Percentiles rank a stretch among this genome's conserved stretches.
Conservation (phyloP, 805 yeast genomes). For the Saccharomyces paradoxus region DNA sequence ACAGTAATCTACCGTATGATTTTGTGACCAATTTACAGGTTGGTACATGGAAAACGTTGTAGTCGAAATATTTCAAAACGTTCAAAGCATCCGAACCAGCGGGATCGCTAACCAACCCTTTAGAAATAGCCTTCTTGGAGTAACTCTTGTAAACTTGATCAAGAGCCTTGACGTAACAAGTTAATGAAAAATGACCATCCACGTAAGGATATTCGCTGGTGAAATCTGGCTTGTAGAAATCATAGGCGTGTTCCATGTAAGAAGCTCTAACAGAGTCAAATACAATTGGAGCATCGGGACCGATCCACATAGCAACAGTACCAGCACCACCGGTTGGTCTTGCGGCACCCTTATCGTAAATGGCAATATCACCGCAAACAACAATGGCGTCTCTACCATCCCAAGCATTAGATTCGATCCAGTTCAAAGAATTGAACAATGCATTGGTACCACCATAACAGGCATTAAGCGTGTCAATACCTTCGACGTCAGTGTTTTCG, state of each 20-base stretch:
- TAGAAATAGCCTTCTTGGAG: constrained; percentile 61
- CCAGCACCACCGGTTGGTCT: constrained; percentile 99
- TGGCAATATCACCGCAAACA: constrained; percentile 95
- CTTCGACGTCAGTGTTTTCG: constrained; percentile 86
- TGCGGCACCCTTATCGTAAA: constrained; percentile 94
- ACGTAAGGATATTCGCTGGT: constrained; percentile 94
- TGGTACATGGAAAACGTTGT: constrained; percentile 95
- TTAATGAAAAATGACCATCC: constrained; percentile 91
- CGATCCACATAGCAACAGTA: constrained; percentile 85
- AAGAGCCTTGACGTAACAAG: constrained; percentile 89
- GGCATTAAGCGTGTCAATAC: constrained; percentile 91
- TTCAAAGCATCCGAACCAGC: constrained; percentile 53
- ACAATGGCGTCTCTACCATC: constrained; percentile 97
- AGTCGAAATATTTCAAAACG: constrained; percentile 70
- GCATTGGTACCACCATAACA: constrained; percentile 99
- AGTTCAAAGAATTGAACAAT: constrained; percentile 83
- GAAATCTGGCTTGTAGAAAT: constrained; percentile 96
- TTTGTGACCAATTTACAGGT: constrained; percentile 91
- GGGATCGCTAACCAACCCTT: constrained; percentile 37
- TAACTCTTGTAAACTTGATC: constrained; percentile 80
- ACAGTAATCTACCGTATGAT: constrained; percentile 84
- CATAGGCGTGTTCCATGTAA: constrained; percentile 94
- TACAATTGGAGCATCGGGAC: constrained; percentile 96
- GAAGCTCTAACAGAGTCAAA: constrained; percentile 86
- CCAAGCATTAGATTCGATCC: constrained; percentile 95